phyloP scores from a whole-genome alignment of 345 rosid species.

The Salix viminalis region DNA sequence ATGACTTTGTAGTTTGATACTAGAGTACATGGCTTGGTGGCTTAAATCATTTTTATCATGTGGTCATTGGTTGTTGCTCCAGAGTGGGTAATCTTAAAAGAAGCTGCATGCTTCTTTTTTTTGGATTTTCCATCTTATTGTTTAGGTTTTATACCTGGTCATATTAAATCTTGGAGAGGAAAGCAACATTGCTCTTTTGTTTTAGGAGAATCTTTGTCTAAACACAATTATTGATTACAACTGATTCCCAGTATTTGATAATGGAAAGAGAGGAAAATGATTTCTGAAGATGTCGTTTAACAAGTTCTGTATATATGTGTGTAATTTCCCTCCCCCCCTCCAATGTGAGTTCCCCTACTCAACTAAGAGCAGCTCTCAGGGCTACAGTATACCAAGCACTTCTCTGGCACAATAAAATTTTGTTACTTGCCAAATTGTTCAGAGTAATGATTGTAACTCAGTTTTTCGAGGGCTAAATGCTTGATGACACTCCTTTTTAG shows the following conservation, averaged over 20 bases:
- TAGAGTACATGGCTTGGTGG: neutral
- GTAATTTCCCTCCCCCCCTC: neutral
- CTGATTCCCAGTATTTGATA: neutral
- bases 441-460: neutral
- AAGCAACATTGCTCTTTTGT: neutral
- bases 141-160: neutral
- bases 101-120: neutral
- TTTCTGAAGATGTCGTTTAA: neutral
- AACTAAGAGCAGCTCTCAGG: neutral
- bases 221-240: neutral
- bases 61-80: neutral
- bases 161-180: neutral
- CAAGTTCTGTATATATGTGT: neutral
- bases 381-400: neutral
- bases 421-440: neutral
- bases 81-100: neutral
- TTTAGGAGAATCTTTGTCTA: neutral
- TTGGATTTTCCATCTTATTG: neutral
- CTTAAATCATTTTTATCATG: neutral
- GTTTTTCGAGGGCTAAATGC: neutral
- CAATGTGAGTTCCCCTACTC: neutral
- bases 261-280: neutral
- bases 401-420: neutral
- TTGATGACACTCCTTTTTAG: constrained; percentile 34
- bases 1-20: neutral